Evolutionary conservation across 441 rosid genomes (phyloP).

Genomic region (Hura crepitans): DNA sequence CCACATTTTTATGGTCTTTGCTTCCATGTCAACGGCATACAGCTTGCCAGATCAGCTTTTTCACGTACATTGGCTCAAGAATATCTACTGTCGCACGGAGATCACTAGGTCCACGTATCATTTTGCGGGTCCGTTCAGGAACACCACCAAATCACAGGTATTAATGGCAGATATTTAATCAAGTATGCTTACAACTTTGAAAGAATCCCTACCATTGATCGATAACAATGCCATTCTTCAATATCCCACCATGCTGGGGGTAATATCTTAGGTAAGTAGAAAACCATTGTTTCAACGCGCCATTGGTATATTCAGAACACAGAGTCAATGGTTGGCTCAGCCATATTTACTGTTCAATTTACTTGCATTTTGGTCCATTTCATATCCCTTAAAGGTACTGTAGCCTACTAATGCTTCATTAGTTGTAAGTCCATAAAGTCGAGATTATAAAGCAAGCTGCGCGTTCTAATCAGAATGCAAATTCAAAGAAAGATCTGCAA

Average conservation of each 20-base stretch:
- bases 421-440: background rate
- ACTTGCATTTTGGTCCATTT: background rate
- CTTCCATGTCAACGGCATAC: conserved; percentile 16
- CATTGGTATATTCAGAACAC: background rate
- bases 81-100: conserved; percentile 10
- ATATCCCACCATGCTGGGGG: background rate
- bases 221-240: background rate
- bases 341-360: background rate
- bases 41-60: conserved; percentile 25
- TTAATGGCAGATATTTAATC: background rate
- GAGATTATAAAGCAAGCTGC: background rate
- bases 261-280: too few relatives aligned
- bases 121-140: conserved; percentile 1
- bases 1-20: conserved; percentile 22
- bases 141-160: background rate
- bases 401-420: background rate
- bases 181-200: too few relatives aligned
- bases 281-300: too few relatives aligned
- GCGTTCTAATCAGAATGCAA: conserved; percentile 8
- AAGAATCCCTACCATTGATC: too few relatives aligned
- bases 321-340: background rate
- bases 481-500: conserved; percentile 52
- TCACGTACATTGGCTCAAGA: background rate
- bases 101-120: conserved; percentile 5
- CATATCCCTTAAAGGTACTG: background rate